Conservation (phyloP, 2,329 filamentous ascomycete genomes). For the Tolypocladium paradoxum region DNA sequence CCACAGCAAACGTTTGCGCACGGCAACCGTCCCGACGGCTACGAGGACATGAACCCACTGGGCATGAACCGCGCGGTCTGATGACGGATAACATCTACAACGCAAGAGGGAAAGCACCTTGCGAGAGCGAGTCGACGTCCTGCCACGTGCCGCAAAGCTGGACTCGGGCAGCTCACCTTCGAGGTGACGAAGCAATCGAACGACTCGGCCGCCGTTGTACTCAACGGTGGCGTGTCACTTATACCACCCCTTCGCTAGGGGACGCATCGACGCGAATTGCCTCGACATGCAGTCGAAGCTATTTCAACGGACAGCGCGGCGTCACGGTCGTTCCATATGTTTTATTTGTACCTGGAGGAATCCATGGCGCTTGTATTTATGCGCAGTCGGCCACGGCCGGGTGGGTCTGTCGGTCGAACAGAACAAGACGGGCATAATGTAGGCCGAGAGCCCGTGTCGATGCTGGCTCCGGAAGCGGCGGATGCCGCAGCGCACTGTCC, state of each 20-base stretch:
- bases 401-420: neutral
- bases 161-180: neutral
- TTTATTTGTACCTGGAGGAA: neutral
- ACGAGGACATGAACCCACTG: constrained; percentile 40
- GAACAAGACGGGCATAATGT: neutral
- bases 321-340: constrained; percentile 7
- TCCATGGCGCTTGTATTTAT: neutral
- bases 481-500: neutral
- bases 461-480: neutral
- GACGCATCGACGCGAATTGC: neutral
- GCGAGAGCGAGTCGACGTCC: neutral
- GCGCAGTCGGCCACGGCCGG: neutral
- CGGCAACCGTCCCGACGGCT: constrained; percentile 13
- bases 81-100: neutral
- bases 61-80: constrained; percentile 37
- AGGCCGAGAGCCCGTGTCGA: neutral
- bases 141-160: neutral
- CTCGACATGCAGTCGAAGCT: neutral
- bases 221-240: neutral
- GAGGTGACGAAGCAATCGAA: neutral
- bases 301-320: constrained; percentile 7
- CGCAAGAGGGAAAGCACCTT: neutral
- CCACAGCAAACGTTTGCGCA: constrained; percentile 27
- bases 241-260: constrained; percentile 1
- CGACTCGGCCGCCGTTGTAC: neutral